phyloP scores from a whole-genome alignment of 2,329 filamentous ascomycete genomes.

The Xylaria sp. region DNA sequence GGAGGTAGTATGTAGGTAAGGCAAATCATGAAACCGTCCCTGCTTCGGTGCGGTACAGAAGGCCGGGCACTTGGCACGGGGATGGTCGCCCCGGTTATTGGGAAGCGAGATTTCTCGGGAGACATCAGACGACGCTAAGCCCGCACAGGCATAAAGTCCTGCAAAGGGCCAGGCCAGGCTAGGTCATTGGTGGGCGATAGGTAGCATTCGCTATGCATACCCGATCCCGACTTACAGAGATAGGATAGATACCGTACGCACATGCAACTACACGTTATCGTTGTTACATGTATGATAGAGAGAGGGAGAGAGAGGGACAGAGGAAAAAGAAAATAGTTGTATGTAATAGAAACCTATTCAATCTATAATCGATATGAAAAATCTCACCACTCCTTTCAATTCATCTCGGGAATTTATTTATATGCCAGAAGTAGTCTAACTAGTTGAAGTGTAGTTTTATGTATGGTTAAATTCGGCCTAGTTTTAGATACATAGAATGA shows the following conservation, averaged over 20 bases:
- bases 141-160: neutral
- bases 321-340: too few species aligned
- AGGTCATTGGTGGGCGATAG: neutral
- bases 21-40: constrained; percentile 7
- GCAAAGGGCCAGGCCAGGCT: neutral
- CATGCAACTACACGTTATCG: too few species aligned
- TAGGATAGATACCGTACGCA: neutral
- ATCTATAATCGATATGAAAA: neutral
- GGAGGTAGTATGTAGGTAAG: neutral
- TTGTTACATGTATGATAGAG: too few species aligned
- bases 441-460: neutral
- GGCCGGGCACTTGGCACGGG: neutral
- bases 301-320: too few species aligned
- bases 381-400: neutral
- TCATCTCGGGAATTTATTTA: neutral
- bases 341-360: too few species aligned
- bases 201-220: too few species aligned
- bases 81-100: constrained; percentile 5
- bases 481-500: neutral
- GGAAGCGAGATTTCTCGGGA: constrained; percentile 10
- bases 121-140: neutral
- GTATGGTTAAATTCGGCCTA: neutral
- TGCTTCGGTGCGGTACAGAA: neutral
- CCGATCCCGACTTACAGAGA: neutral
- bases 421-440: neutral